phyloP scores from a whole-genome alignment of 495 filamentous ascomycete species.

The Aspergillus sclerotioniger region DNA sequence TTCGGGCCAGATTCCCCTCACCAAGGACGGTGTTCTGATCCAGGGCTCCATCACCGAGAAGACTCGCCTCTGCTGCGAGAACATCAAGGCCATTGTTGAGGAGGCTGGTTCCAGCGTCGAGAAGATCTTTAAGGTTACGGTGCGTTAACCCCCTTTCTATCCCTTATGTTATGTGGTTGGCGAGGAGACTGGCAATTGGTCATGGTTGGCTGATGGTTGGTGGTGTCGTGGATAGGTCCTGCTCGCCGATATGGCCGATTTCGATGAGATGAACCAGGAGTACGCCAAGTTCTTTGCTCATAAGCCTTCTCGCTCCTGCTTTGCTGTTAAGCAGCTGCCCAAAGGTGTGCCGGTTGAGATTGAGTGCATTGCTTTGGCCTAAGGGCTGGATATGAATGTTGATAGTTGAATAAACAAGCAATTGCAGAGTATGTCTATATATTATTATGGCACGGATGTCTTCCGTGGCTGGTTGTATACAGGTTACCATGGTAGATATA shows the following conservation, averaged over 20 bases:
- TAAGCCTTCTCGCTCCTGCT: conserved; percentile 90
- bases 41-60: conserved; percentile 73
- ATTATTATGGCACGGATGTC: background rate
- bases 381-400: conserved; percentile 7
- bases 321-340: conserved; percentile 85
- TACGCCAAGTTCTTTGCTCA: conserved; percentile 85
- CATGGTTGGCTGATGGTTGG: background rate
- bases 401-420: background rate
- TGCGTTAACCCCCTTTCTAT: conserved; percentile 52
- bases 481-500: background rate
- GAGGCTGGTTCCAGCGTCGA: conserved; percentile 73
- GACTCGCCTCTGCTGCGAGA: conserved; percentile 71
- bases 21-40: conserved; percentile 69
- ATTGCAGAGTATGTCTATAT: background rate
- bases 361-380: conserved; percentile 72
- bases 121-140: conserved; percentile 74
- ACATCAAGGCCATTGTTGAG: conserved; percentile 73
- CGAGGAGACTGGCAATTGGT: background rate
- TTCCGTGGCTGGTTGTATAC: background rate
- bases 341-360: conserved; percentile 92
- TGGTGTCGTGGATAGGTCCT: conserved; percentile 55
- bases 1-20: conserved; percentile 89
- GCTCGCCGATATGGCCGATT: conserved; percentile 81
- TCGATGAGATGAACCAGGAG: conserved; percentile 81
- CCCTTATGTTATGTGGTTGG: background rate